These are phyloP conservation scores for Gossypium herbaceum DNA, from an alignment of 345 rosid species.

Conservation along the genomic window DNA sequence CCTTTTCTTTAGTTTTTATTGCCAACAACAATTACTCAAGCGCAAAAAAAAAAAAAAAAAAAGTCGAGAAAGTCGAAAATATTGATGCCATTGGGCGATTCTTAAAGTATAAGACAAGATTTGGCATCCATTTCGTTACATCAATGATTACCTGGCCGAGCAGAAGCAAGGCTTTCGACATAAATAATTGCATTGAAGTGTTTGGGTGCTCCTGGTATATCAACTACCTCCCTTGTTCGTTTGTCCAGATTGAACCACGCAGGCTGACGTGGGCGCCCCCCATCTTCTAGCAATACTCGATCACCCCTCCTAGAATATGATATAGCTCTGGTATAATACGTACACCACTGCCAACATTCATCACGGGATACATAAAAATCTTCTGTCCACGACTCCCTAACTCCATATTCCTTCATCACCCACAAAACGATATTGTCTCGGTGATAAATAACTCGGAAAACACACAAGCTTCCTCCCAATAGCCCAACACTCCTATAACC, in stretches of 20 bases:
- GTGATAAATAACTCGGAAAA: not conserved
- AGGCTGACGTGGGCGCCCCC: not conserved
- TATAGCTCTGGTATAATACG: not conserved
- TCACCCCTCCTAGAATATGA: not conserved
- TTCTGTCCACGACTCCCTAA: not conserved
- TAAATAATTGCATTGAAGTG: not conserved
- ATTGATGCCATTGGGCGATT: too few relatives aligned
- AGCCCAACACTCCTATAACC: not conserved
- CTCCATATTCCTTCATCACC: slow-evolving; percentile 12
- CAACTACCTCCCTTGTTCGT: not conserved
- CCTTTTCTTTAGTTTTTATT: too few relatives aligned
- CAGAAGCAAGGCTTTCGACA: not conserved
- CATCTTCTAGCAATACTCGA: not conserved
- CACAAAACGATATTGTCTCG: not conserved
- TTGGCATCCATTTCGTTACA: not conserved
- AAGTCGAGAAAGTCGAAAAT: too few relatives aligned
- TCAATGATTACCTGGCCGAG: not conserved
- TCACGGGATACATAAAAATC: not conserved
- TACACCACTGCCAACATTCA: not conserved
- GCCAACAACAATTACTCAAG: too few relatives aligned
- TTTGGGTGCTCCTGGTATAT: not conserved
- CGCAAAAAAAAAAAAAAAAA: too few relatives aligned
- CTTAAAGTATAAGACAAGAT: too few relatives aligned
- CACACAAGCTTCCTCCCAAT: not conserved
- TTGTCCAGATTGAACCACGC: not conserved